Conservation (phyloP, 2,329 filamentous ascomycete genomes). For the Colletotrichum scovillei region DNA sequence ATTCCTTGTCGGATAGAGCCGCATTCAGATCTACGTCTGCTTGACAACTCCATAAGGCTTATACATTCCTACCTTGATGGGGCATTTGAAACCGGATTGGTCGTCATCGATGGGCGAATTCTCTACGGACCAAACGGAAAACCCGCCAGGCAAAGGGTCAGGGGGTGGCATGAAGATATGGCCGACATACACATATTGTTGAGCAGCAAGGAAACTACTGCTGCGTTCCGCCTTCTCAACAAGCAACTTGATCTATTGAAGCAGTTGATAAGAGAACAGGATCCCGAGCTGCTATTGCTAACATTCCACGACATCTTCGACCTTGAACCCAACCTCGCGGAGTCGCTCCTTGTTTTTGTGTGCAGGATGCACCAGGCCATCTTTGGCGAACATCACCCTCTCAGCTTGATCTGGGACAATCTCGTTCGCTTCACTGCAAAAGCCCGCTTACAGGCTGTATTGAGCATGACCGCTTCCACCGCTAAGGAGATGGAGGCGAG, state of each 20-base stretch:
- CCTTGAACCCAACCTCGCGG: background rate
- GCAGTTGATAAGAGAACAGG: background rate
- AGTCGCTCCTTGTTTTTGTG: background rate
- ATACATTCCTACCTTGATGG: background rate
- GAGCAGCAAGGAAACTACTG: background rate
- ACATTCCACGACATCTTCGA: background rate
- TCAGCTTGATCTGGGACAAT: background rate
- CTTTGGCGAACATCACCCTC: background rate
- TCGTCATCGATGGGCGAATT: background rate
- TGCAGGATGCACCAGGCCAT: background rate
- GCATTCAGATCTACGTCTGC: background rate
- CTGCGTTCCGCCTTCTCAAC: background rate
- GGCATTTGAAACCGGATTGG: background rate
- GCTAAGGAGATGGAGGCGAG: background rate
- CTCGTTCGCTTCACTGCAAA: background rate
- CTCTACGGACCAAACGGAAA: background rate
- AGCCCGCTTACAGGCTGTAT: background rate
- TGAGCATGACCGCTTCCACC: background rate
- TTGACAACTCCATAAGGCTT: background rate
- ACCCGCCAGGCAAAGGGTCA: background rate
- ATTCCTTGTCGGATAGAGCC: background rate
- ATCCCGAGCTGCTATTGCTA: background rate
- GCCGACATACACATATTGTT: background rate
- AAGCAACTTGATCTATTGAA: background rate
- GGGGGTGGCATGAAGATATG: background rate